Conservation (phyloP, 1,284 basidiomycete genomes). For the Boletus semigastroideus region DNA sequence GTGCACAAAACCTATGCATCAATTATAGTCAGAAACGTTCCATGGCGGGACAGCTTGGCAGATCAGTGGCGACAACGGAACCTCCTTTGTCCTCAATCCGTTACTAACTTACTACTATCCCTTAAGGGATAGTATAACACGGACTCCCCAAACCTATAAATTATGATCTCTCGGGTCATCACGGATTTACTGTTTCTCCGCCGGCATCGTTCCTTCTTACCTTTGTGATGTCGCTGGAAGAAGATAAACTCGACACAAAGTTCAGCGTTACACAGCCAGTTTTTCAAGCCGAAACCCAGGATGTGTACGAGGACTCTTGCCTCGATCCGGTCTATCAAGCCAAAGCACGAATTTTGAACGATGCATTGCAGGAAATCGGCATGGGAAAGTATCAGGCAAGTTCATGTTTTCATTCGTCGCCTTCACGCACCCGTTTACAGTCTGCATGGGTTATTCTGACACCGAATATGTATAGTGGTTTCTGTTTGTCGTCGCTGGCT, state of each 20-base stretch:
- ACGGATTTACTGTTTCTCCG: neutral
- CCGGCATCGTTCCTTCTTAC: neutral
- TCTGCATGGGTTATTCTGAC: constrained; percentile 5
- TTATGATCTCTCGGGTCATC: neutral
- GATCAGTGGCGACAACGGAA: neutral
- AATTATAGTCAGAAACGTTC: too few species aligned
- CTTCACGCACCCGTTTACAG: neutral
- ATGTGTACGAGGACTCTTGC: constrained; percentile 47
- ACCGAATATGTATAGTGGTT: constrained; percentile 37
- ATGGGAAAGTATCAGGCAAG: constrained; percentile 71
- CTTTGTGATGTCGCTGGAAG: constrained; percentile 18
- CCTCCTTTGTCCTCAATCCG: neutral
- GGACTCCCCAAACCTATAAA: neutral
- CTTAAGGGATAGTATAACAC: too few species aligned
- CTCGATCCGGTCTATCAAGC: constrained; percentile 64
- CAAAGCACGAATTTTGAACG: constrained; percentile 62
- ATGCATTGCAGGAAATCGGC: constrained; percentile 68
- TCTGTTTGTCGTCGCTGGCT: constrained; percentile 57
- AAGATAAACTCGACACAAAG: constrained; percentile 4
- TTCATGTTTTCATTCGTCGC: neutral
- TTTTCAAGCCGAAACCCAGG: constrained; percentile 30
- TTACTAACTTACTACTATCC: too few species aligned
- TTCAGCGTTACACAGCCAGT: neutral
- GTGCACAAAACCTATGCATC: too few species aligned
- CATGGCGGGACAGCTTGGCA: too few species aligned